Evolutionary conservation across 257 asterid species (phyloP), one percentile per base, ranked within the genome.

Genomic region (Scutellaria baicalensis): DNA sequence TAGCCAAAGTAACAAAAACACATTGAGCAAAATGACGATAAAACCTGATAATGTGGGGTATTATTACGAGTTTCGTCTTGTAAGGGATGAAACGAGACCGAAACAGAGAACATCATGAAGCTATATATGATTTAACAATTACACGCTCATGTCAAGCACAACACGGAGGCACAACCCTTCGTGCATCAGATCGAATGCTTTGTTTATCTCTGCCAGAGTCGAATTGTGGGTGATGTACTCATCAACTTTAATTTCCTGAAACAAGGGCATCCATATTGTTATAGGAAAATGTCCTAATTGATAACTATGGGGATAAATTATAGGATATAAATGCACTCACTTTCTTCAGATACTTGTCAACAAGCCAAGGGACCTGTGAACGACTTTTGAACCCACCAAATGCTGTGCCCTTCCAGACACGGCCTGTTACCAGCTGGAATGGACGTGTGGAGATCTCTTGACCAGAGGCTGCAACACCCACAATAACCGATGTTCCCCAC

Each of bases 381-480:
- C 98, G 97, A 75, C 97, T 91, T 82, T 94, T 91, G 80, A 91
- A 94, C 42, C 99, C 98, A 64, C 99, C 96, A 79, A 94, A 94
- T 1, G 97, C 96, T 1, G 99, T 94, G 68, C 99, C 99, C 83
- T 94, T 94, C 99, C 99, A 94, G 6, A 94, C 99, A 42, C 99
- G 99, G 39, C 99, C 99, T 0, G 98, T 94, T 71, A 94, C 99
- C 74, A 94, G 90, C 83, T 91, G 98, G 75, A 94, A 94, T 5
- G 99, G 98, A 44, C 97, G 97, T 0, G 99, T 94, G 18, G 97
- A 80, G 76, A 94, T 91, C 86, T 94, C 98, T 78, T 94, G 99
- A 27, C 98, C 99, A 33, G 99, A 91, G 61, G 99, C 99, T 23
- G 99, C 99, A 42, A 94, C 99, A n/a, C 98, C 99, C 79, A 94